Evolutionary conservation across 192 early-diverging fungal species (phyloP).

Genomic region (Entomortierella lignicola): DNA sequence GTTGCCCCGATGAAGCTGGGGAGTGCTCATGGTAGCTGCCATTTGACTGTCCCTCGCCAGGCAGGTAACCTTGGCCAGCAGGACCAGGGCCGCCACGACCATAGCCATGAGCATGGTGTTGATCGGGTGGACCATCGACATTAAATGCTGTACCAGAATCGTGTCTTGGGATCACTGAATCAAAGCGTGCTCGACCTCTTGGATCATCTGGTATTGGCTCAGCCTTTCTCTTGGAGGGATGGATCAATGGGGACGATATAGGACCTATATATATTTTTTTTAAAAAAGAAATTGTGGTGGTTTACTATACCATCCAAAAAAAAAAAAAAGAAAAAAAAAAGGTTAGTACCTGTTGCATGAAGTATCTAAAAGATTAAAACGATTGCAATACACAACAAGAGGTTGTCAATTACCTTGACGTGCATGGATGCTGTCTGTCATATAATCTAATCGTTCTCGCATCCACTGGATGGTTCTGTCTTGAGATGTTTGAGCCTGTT

Average conservation of each 20-base stretch:
- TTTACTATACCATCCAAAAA: background rate
- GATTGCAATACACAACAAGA: too few species aligned
- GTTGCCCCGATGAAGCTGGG: background rate
- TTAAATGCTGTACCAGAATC: constrained; percentile 1
- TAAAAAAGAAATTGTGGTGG: background rate
- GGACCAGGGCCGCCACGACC: constrained; percentile 1
- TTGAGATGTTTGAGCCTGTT: constrained; percentile 31
- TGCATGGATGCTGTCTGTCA: constrained; percentile 10
- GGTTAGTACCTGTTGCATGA: too few species aligned
- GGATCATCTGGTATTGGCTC: constrained; percentile 21
- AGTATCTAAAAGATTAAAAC: too few species aligned
- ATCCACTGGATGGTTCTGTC: constrained; percentile 41
- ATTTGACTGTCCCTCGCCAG: background rate
- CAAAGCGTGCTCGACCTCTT: constrained; percentile 20
- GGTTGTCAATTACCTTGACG: constrained; percentile 45
- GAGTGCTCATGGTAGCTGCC: constrained; percentile 1
- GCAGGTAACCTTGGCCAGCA: background rate
- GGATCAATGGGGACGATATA: constrained; percentile 19
- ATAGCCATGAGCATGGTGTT: constrained; percentile 3
- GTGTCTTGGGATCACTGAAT: constrained; percentile 5
- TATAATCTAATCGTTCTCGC: constrained; percentile 40
- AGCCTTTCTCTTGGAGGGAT: constrained; percentile 33
- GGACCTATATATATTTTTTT: background rate
- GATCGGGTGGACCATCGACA: constrained; percentile 1
- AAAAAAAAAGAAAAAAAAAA: background rate